These are phyloP conservation scores for Chaetomiaceae sp. DNA, from an alignment of 2,329 filamentous ascomycete species.

Conservation along the genomic window DNA sequence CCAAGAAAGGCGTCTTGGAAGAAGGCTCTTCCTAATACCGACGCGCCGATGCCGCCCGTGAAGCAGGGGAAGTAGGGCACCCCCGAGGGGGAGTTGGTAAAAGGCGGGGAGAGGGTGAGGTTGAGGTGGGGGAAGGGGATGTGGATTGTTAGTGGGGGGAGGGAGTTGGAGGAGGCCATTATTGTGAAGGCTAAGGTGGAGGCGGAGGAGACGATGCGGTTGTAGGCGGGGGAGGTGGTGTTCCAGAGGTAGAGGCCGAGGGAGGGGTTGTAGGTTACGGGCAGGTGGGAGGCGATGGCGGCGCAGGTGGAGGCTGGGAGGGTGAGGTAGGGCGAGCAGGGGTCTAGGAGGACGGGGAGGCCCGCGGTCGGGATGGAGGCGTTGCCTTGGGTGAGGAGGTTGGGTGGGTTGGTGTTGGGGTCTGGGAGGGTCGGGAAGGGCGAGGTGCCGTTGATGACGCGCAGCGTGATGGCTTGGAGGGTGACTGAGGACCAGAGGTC, in stretches of 20 bases:
- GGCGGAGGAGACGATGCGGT: not conserved
- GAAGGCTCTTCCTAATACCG: not conserved
- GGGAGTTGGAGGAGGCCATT: not conserved
- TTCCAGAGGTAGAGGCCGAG: constrained; percentile 15
- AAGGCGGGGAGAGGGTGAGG: not conserved
- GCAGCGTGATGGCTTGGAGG: not conserved
- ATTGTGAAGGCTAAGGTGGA: constrained; percentile 8
- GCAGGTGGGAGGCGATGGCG: constrained; percentile 4
- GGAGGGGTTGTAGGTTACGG: not conserved
- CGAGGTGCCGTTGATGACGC: constrained; percentile 6
- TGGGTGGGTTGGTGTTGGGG: not conserved
- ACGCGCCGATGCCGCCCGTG: not conserved
- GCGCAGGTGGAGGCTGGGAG: constrained; percentile 7
- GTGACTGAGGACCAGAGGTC: not conserved
- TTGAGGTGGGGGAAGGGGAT: constrained; percentile 10
- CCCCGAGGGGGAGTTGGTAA: not conserved
- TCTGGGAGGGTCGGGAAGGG: not conserved
- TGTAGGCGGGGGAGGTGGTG: constrained; percentile 3
- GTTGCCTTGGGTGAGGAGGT: constrained; percentile 2
- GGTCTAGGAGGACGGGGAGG: constrained; percentile 4
- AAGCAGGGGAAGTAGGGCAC: constrained; percentile 8
- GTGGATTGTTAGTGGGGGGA: not conserved
- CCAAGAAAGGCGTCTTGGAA: constrained; percentile 12
- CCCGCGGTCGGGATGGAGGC: not conserved
- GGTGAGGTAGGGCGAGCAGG: constrained; percentile 8